Evolutionary conservation across 1,284 basidiomycete species (phyloP).

Genomic region (Ustilago bromivora): DNA sequence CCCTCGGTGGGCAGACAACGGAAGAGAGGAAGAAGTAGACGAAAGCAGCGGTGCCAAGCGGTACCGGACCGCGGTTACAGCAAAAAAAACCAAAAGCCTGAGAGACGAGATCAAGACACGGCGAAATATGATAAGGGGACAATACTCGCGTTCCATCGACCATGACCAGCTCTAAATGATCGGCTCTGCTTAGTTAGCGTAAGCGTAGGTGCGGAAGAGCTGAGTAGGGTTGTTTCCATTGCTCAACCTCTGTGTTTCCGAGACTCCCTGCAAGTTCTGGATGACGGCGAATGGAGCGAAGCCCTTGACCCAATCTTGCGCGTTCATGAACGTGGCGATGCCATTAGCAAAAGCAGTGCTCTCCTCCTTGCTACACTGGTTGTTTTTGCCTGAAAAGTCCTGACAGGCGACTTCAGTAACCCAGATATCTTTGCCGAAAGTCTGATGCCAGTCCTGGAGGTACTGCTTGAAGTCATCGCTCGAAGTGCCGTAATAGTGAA

Average conservation of each 20-base stretch:
- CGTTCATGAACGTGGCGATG: conserved; percentile 65
- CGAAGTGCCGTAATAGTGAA: conserved; percentile 63
- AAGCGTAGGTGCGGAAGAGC: conserved; percentile 46
- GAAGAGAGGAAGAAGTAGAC: neutral
- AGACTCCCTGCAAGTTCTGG: conserved; percentile 58
- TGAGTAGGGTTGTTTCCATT: conserved; percentile 48
- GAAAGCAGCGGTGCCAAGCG: neutral
- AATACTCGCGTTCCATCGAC: neutral
- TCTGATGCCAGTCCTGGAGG: conserved; percentile 50
- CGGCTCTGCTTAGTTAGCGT: conserved; percentile 20
- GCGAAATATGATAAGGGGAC: neutral
- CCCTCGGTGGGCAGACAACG: neutral
- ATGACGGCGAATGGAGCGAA: conserved; percentile 62
- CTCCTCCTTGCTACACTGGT: conserved; percentile 69
- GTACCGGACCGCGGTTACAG: conserved; percentile 16
- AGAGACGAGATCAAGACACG: neutral
- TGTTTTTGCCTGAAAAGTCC: conserved; percentile 69
- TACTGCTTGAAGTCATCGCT: conserved; percentile 54
- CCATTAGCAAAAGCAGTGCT: conserved; percentile 71
- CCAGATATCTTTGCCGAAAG: conserved; percentile 60
- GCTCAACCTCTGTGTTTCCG: conserved; percentile 44
- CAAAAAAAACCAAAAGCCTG: neutral
- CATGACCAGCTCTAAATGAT: neutral
- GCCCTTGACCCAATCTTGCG: conserved; percentile 53
- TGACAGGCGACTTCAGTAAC: conserved; percentile 60